Conservation (phyloP, 1,139 yeast genomes). For the Nadsonia commutata region DNA sequence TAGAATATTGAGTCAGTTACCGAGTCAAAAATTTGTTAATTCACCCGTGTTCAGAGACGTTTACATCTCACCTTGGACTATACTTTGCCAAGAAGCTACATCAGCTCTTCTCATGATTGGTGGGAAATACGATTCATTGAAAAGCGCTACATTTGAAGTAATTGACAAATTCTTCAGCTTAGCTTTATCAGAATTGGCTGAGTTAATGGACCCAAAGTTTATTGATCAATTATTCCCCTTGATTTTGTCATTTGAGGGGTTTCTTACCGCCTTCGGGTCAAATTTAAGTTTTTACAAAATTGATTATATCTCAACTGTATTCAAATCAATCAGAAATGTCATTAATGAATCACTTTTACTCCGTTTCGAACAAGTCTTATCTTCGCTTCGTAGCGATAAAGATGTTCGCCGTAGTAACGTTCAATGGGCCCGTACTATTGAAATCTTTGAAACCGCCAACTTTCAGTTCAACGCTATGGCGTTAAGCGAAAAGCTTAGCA, state of each 20-base stretch:
- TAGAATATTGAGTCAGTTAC: slow-evolving; percentile 44
- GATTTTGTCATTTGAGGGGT: slow-evolving; percentile 27
- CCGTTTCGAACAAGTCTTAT: slow-evolving; percentile 4
- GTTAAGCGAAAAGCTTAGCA: slow-evolving; percentile 14
- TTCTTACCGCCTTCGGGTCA: slow-evolving; percentile 19
- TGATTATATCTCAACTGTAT: slow-evolving; percentile 1
- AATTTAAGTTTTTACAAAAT: slow-evolving; percentile 3
- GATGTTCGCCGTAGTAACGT: slow-evolving; percentile 1
- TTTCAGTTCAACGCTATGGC: slow-evolving; percentile 21
- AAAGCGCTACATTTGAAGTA: slow-evolving; percentile 27
- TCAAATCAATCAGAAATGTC: slow-evolving; percentile 2
- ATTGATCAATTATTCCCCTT: slow-evolving; percentile 25
- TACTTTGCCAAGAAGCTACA: slow-evolving; percentile 27
- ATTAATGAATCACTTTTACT: slow-evolving; percentile 5
- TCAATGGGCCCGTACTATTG: slow-evolving; percentile 13
- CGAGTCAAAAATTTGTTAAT: slow-evolving; percentile 36
- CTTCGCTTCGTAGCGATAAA: slow-evolving; percentile 4
- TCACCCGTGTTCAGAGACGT: slow-evolving; percentile 31
- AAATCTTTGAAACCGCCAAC: slow-evolving; percentile 14
- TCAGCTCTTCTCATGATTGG: slow-evolving; percentile 23
- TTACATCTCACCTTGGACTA: slow-evolving; percentile 32
- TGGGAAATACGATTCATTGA: slow-evolving; percentile 28
- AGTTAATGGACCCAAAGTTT: slow-evolving; percentile 18
- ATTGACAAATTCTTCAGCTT: slow-evolving; percentile 27
- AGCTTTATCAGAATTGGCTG: slow-evolving; percentile 21